Conservation (phyloP, 2,329 filamentous ascomycete genomes). For the Teratosphaeria zuluensis region DNA sequence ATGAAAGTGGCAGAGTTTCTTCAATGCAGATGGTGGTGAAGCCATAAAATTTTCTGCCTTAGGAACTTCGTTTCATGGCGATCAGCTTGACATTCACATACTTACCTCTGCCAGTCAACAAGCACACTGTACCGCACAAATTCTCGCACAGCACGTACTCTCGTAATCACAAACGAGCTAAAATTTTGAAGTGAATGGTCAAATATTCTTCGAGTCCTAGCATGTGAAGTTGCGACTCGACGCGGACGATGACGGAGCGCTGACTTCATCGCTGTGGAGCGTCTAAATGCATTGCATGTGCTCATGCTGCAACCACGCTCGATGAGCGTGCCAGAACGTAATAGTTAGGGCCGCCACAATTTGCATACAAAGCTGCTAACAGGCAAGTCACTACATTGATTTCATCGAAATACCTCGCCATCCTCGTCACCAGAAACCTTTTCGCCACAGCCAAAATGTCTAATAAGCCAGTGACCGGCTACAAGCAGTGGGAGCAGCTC, state of each 20-base stretch:
- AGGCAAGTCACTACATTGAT: background rate
- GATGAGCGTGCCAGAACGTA: background rate
- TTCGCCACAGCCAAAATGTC: background rate
- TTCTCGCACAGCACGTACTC: background rate
- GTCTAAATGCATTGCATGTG: background rate
- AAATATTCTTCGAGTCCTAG: background rate
- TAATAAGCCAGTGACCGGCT: slow-evolving; percentile 13
- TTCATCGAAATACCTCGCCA: background rate
- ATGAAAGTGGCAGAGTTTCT: background rate
- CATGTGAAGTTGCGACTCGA: background rate
- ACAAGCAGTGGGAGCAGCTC: slow-evolving; percentile 12
- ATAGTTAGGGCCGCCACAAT: background rate
- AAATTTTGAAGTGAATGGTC: background rate
- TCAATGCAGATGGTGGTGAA: background rate
- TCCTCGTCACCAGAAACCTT: background rate
- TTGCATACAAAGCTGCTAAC: background rate
- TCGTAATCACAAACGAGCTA: background rate
- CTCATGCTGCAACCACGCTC: background rate
- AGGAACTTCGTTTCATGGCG: background rate
- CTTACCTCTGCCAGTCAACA: background rate
- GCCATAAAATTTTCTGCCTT: background rate
- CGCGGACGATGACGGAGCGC: background rate
- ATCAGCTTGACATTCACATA: background rate
- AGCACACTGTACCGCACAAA: background rate
- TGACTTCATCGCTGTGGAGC: background rate